Conservation (phyloP, 257 asterid species). For the Petunia axillaris region DNA sequence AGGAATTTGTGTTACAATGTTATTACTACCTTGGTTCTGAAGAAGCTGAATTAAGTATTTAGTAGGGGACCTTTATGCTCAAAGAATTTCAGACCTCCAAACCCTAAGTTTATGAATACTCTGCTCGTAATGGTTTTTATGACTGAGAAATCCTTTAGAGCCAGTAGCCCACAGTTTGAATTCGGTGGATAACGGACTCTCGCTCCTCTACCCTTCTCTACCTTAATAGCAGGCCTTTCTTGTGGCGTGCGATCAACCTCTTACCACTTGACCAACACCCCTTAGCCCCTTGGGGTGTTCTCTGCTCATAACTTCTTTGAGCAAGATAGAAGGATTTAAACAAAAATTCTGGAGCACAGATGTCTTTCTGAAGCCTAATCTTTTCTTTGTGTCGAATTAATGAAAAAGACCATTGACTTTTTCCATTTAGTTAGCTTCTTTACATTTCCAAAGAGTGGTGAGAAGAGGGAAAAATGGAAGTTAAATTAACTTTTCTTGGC, state of each 20-base stretch:
- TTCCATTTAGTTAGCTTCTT: neutral
- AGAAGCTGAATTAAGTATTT: constrained; percentile 9
- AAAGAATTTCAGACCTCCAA: neutral
- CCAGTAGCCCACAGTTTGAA: too few relatives aligned
- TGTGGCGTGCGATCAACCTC: too few relatives aligned
- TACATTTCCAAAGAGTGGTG: neutral
- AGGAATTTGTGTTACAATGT: neutral
- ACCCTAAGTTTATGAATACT: neutral
- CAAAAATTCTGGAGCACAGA: neutral
- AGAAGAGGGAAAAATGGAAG: neutral
- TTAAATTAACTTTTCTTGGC: neutral
- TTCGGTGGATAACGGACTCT: too few relatives aligned
- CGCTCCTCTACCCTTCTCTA: too few relatives aligned
- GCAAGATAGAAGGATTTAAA: neutral
- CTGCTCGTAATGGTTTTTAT: too few relatives aligned
- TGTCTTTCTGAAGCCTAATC: neutral
- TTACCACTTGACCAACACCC: too few relatives aligned
- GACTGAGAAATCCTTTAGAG: too few relatives aligned
- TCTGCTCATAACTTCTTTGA: neutral
- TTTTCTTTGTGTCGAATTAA: neutral
- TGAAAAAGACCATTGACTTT: neutral
- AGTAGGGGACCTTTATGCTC: neutral
- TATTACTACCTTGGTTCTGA: neutral
- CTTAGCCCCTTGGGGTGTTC: neutral
- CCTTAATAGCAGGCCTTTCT: too few relatives aligned